These are phyloP conservation scores for Marasmius tenuissimus DNA, from an alignment of 1,284 basidiomycete genomes.

Conservation along the genomic window DNA sequence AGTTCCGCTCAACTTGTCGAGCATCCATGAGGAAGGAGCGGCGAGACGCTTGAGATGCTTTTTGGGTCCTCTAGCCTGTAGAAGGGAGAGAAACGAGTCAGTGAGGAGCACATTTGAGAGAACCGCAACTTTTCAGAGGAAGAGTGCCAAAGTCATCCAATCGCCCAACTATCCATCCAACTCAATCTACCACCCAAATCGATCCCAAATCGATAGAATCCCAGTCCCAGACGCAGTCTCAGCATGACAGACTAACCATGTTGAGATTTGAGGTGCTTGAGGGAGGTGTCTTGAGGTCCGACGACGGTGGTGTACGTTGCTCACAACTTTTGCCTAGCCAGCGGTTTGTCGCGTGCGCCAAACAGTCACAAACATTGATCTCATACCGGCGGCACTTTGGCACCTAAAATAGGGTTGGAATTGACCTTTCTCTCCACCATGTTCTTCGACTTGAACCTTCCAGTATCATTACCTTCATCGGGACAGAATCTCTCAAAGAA, in stretches of 20 bases:
- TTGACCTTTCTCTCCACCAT: conserved; percentile 19
- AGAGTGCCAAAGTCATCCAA: conserved; percentile 24
- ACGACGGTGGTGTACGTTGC: background rate
- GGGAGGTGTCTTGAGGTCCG: background rate
- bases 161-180: conserved; percentile 1
- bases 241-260: background rate
- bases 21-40: conserved; percentile 99
- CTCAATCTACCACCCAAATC: background rate
- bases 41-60: conserved; percentile 99
- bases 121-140: background rate
- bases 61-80: conserved; percentile 94
- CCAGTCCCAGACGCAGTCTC: background rate
- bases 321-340: background rate
- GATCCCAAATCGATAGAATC: background rate
- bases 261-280: background rate
- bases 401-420: background rate
- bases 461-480: conserved; percentile 26
- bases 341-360: background rate
- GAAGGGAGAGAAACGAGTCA: conserved; percentile 14
- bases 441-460: conserved; percentile 45
- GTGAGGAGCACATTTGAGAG: background rate
- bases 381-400: background rate
- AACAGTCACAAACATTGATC: background rate
- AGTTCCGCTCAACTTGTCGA: conserved; percentile 98
- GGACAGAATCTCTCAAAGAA: conserved; percentile 30